Conservation (phyloP, 805 yeast genomes). For the Vanderwaltozyma verrucispora region DNA sequence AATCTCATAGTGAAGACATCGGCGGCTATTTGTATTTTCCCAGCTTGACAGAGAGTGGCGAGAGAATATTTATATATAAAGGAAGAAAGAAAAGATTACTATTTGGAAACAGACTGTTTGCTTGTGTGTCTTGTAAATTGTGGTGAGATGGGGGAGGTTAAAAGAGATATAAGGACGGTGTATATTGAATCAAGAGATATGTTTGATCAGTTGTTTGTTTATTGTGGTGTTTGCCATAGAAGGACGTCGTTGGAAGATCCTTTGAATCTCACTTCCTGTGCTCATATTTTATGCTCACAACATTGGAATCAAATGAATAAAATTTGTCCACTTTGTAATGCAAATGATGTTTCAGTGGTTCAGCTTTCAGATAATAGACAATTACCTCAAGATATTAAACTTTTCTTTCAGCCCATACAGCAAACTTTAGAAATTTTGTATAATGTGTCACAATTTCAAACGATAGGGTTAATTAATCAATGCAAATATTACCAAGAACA, state of each 20-base stretch:
- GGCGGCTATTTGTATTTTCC: no score
- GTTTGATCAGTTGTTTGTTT: slow-evolving; percentile 24
- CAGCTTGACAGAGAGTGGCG: no score
- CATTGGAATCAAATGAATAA: slow-evolving; percentile 12
- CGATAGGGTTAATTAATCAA: slow-evolving; percentile 16
- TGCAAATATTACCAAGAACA: slow-evolving; percentile 18
- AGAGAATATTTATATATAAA: no score
- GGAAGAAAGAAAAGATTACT: no score
- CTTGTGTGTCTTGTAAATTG: no score
- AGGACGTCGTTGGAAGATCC: slow-evolving; percentile 12
- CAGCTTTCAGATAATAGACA: slow-evolving; percentile 11
- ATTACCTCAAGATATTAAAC: slow-evolving; percentile 16
- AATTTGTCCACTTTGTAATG: slow-evolving; percentile 15
- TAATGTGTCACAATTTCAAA: slow-evolving; percentile 24
- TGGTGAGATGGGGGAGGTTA: no score
- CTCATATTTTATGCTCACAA: slow-evolving; percentile 29
- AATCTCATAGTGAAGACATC: no score
- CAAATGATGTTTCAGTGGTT: slow-evolving; percentile 14
- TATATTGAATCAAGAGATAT: no score
- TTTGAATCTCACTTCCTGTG: slow-evolving; percentile 30
- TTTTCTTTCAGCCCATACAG: slow-evolving; percentile 22
- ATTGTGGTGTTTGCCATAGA: slow-evolving; percentile 28
- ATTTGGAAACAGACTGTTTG: no score
- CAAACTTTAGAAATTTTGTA: slow-evolving; percentile 17
- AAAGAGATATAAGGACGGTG: no score